phyloP scores from a whole-genome alignment of 1,139 yeast species.

The Lodderomyces jiufengensis region DNA sequence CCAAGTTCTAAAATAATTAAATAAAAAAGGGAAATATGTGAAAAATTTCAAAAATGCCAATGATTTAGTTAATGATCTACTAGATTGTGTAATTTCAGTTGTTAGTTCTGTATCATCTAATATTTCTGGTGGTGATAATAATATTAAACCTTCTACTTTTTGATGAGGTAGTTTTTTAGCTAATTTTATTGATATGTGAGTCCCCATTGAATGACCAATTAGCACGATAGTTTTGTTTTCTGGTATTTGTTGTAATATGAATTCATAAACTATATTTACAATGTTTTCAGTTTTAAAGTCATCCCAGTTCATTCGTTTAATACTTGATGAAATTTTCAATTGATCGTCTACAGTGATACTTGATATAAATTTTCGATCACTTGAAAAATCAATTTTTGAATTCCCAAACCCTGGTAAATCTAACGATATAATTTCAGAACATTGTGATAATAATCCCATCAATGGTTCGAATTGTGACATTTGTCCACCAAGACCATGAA shows the following conservation, averaged over 20 bases:
- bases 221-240: constrained; percentile 49
- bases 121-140: constrained; percentile 56
- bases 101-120: constrained; percentile 21
- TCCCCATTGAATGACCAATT: constrained; percentile 77
- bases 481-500: constrained; percentile 81
- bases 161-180: constrained; percentile 38
- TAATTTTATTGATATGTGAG: constrained; percentile 50
- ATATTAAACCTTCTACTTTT: constrained; percentile 45
- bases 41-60: constrained; percentile 16
- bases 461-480: constrained; percentile 68
- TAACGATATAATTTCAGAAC: constrained; percentile 58
- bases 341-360: constrained; percentile 24
- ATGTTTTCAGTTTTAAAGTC: constrained; percentile 50
- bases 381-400: constrained; percentile 29
- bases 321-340: constrained; percentile 26
- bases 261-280: constrained; percentile 41
- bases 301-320: constrained; percentile 33
- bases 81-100: not conserved
- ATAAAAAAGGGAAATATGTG: constrained; percentile 46
- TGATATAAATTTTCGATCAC: constrained; percentile 20
- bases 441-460: constrained; percentile 61
- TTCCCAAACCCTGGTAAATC: constrained; percentile 80
- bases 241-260: constrained; percentile 38
- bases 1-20: constrained; percentile 52
- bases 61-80: not conserved